Evolutionary conservation across 257 asterid species (phyloP), one percentile per base, ranked within the genome.

Genomic region (Nyctanthes arbortristis): DNA sequence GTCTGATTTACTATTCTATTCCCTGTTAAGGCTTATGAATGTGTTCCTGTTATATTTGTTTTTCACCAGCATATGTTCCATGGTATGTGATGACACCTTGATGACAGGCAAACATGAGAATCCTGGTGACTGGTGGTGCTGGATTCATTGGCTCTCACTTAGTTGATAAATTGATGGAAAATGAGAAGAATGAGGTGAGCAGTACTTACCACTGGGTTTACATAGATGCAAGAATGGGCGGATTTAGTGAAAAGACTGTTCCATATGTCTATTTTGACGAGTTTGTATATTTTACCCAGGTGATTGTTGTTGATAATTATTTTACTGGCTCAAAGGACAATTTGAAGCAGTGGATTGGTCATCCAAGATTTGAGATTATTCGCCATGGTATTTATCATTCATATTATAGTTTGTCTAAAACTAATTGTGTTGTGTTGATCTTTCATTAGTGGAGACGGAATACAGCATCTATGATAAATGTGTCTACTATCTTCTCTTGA

Each of bases 101-200:
- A 47, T 65, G 28, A 5, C 66, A 82, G 87, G 81, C 87, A 11
- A 82, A 82, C 70, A 82, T 82, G 87, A 82, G 87, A 78, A 82
- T 82, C 64, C 74, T 82, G 72, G 84, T 82, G 45, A 82, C 87
- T 40, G 87, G 87, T 59, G 87, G 87, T 34, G 87, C 87, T 64
- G 87, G 87, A 28, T 82, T 82, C 65, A 82, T 82, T 60, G 87
- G 87, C 36, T 82, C 87, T 65, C 87, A 82, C 75, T 78, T 82
- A 31, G 87, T 79, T 16, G 87, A 82, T 80, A 79, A 59, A 76
- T 69, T 82, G 59, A 82, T 82, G 87, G 72, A 82, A 72, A 79
- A 82, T 61, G 87, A 82, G 67, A 82, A 82, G 81, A 83, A 83
- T 34, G 85, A 83, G 88, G 88, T 83, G 59, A 31, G 14, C n/a